phyloP scores from a whole-genome alignment of 805 yeast genomes.

The Blastobotrys peoriensis region DNA sequence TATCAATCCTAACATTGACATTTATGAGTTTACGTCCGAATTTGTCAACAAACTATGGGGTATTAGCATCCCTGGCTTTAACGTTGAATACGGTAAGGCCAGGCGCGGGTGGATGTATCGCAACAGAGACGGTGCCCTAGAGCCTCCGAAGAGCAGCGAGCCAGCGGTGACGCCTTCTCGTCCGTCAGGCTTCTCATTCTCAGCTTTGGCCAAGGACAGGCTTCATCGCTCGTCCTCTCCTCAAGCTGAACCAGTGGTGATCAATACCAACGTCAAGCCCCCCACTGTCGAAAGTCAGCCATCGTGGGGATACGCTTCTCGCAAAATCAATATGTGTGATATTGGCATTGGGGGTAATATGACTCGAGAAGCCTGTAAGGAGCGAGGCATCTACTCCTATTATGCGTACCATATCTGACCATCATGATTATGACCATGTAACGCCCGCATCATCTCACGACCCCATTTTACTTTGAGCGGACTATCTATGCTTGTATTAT shows the following conservation, averaged over 20 bases:
- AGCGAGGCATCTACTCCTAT: constrained; percentile 30
- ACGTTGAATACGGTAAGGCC: constrained; percentile 46
- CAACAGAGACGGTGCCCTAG: constrained; percentile 8
- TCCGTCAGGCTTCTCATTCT: constrained; percentile 22
- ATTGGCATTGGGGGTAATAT: constrained; percentile 26
- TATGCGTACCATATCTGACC: constrained; percentile 23
- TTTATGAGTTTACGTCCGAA: constrained; percentile 50
- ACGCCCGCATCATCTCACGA: no score
- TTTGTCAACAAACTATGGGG: constrained; percentile 22
- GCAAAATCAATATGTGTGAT: constrained; percentile 32
- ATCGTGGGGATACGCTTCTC: constrained; percentile 28
- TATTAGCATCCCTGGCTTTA: constrained; percentile 32
- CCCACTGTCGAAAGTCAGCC: constrained; percentile 9
- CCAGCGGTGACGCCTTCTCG: constrained; percentile 8
- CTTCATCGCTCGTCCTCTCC: constrained; percentile 9
- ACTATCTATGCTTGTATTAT: no score
- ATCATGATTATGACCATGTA: no score
- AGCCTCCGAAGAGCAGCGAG: constrained; percentile 7
- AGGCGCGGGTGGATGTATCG: constrained; percentile 74
- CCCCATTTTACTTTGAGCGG: no score
- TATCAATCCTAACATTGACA: constrained; percentile 44
- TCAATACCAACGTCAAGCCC: constrained; percentile 8
- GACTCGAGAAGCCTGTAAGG: constrained; percentile 17
- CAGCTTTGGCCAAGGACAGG: constrained; percentile 22
- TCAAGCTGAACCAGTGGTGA: constrained; percentile 21